Evolutionary conservation across 495 filamentous ascomycete species (phyloP), one percentile per base, ranked within the genome.

Genomic region (Talaromyces wortmannii): DNA sequence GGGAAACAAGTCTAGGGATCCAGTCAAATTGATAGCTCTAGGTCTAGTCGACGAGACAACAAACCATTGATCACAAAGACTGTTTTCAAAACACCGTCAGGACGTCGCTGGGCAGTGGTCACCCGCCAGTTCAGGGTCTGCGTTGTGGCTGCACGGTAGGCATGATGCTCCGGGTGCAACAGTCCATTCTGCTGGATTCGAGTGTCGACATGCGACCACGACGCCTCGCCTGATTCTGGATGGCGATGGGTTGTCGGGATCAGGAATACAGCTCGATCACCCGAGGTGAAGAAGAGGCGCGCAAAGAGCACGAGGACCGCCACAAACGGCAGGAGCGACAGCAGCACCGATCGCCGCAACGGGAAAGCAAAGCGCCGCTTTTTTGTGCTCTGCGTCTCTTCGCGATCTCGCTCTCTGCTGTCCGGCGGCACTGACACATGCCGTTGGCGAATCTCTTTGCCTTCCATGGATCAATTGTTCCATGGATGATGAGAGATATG

Each of bases 1-100:
- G 3, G 72, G 72, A 48, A 75, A 73, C 0, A 67, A 40, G 47
- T 57, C 72, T 74, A 53, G 23, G 23, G 15, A 52, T 31, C 10
- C 16, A 29, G n/a, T 55, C 18, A 55, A 12, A 13, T 42, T 44
- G 33, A 18, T 46, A 50, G 40, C 15, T 49, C 10, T 45, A 16
- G 10, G 17, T 7, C 30, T 33, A 31, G 36, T n/a, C 44, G 13
- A 18, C 55, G 23, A 52, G 45, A 44, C 49, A 30, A 53, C 59
- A 33, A 36, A 75, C 70, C 61, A 54, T 75, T 73, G 12, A 75
- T 67, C 12, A 73, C 54, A 58, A 65, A 71, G 2, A 75, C 64
- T 8, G 57, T 49, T 51, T 74, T 76, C 17, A 66, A 42, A 5
- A 78, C 74, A 4, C 74, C 74, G 51, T 78, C 74, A 17, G 72